These are phyloP conservation scores for Candida nitratophila DNA, from an alignment of 805 yeast genomes.

Conservation along the genomic window DNA sequence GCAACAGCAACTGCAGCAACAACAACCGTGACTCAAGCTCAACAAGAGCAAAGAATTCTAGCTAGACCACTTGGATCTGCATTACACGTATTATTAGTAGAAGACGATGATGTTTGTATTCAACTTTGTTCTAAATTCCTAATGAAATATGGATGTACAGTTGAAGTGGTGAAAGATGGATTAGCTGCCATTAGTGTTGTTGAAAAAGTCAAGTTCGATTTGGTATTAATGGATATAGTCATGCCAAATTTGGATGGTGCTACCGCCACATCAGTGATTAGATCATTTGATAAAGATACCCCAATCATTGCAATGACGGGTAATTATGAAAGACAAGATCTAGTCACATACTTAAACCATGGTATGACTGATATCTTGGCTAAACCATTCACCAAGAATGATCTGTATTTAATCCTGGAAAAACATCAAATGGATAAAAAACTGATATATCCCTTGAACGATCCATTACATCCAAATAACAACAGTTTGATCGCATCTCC, in stretches of 20 bases:
- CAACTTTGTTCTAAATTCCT: slow-evolving; percentile 78
- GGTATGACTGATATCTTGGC: slow-evolving; percentile 93
- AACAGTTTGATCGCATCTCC: too few relatives aligned
- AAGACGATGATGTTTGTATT: slow-evolving; percentile 77
- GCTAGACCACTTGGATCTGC: slow-evolving; percentile 27
- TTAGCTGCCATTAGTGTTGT: slow-evolving; percentile 75
- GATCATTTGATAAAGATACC: slow-evolving; percentile 75
- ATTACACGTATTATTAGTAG: slow-evolving; percentile 69
- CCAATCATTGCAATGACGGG: slow-evolving; percentile 96
- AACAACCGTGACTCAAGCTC: slow-evolving; percentile 9
- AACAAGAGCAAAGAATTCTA: slow-evolving; percentile 10
- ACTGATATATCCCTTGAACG: slow-evolving; percentile 18
- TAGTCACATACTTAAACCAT: slow-evolving; percentile 71
- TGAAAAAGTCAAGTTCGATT: slow-evolving; percentile 64
- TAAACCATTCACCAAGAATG: slow-evolving; percentile 88
- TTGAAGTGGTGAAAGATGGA: slow-evolving; percentile 91
- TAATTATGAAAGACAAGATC: slow-evolving; percentile 74
- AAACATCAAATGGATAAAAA: slow-evolving; percentile 54
- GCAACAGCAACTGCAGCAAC: not conserved
- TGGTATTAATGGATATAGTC: slow-evolving; percentile 81
- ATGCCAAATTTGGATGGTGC: slow-evolving; percentile 89
- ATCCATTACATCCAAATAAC: not conserved
- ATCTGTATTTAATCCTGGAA: slow-evolving; percentile 68
- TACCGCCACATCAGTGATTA: slow-evolving; percentile 82
- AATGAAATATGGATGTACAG: slow-evolving; percentile 84